These are phyloP conservation scores for Omphalotus olearius DNA, from an alignment of 1,284 basidiomycete genomes.

Conservation along the genomic window DNA sequence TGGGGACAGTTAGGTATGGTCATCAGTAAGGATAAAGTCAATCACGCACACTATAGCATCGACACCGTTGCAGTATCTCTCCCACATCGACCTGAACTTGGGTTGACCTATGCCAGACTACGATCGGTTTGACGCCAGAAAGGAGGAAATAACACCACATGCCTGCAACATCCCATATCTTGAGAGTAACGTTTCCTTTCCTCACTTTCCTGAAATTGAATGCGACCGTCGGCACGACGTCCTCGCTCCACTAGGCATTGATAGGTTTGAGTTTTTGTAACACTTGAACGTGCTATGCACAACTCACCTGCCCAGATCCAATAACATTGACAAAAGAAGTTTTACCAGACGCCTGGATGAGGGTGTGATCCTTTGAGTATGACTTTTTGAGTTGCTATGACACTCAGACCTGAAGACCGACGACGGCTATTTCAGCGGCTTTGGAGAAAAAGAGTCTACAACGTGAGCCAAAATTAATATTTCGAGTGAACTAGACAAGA, in stretches of 20 bases:
- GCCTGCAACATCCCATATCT: slow-evolving; percentile 94
- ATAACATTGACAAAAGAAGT: slow-evolving; percentile 93
- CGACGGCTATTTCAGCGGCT: slow-evolving; percentile 87
- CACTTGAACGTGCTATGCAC: neutral
- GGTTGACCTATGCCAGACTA: slow-evolving; percentile 65
- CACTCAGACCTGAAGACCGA: slow-evolving; percentile 78
- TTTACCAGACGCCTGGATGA: slow-evolving; percentile 83
- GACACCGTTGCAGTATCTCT: slow-evolving; percentile 92
- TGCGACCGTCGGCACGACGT: slow-evolving; percentile 91
- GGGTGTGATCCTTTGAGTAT: slow-evolving; percentile 4
- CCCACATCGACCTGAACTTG: slow-evolving; percentile 92
- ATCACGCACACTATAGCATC: slow-evolving; percentile 85
- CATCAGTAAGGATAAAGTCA: neutral
- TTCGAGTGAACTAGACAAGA: neutral
- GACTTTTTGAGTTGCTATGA: slow-evolving; percentile 13
- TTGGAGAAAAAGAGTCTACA: slow-evolving; percentile 82
- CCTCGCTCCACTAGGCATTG: slow-evolving; percentile 74
- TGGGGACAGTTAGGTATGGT: slow-evolving; percentile 25
- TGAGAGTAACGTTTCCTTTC: slow-evolving; percentile 88
- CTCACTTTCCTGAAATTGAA: slow-evolving; percentile 85
- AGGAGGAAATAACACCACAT: slow-evolving; percentile 18
- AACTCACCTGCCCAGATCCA: slow-evolving; percentile 72
- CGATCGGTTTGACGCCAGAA: neutral
- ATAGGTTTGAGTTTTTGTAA: too few species aligned
- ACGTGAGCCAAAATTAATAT: neutral